These are phyloP conservation scores for Agrocybe chaxingu DNA, from an alignment of 768 basidiomycete genomes.

Conservation along the genomic window DNA sequence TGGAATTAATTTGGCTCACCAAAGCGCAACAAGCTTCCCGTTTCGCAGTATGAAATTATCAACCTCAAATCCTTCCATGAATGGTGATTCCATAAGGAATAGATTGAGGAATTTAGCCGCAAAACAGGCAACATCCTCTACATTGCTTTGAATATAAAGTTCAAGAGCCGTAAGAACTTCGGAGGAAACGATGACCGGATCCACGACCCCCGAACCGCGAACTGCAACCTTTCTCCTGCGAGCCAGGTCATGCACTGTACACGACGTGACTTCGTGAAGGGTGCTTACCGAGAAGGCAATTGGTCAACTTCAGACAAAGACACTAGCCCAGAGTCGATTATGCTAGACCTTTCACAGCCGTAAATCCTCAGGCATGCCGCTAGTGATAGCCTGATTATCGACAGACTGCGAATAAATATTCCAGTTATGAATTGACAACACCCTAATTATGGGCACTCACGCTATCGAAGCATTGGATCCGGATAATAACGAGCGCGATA, in stretches of 20 bases:
- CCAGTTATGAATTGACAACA: not conserved
- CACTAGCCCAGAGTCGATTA: conserved; percentile 46
- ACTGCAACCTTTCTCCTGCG: conserved; percentile 46
- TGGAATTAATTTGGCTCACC: conserved; percentile 36
- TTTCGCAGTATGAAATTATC: conserved; percentile 74
- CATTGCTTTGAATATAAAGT: conserved; percentile 44
- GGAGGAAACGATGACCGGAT: conserved; percentile 60
- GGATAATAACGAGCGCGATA: conserved; percentile 35
- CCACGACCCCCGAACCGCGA: conserved; percentile 39
- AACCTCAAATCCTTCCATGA: conserved; percentile 63
- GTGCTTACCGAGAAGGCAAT: conserved; percentile 55
- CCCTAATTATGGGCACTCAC: conserved; percentile 29
- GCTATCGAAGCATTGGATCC: conserved; percentile 24
- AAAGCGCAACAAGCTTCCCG: conserved; percentile 50
- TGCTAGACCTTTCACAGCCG: conserved; percentile 55
- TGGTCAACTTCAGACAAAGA: conserved; percentile 41
- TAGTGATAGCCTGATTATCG: conserved; percentile 60
- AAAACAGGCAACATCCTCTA: conserved; percentile 49
- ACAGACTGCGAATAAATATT: conserved; percentile 25
- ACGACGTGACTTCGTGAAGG: not conserved
- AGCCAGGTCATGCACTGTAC: not conserved
- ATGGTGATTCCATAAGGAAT: conserved; percentile 57
- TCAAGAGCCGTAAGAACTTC: conserved; percentile 54
- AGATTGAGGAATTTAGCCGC: conserved; percentile 60
- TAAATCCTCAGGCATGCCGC: conserved; percentile 60